Conservation (phyloP, 2,329 filamentous ascomycete species). For the Beauveria brongniartii region DNA sequence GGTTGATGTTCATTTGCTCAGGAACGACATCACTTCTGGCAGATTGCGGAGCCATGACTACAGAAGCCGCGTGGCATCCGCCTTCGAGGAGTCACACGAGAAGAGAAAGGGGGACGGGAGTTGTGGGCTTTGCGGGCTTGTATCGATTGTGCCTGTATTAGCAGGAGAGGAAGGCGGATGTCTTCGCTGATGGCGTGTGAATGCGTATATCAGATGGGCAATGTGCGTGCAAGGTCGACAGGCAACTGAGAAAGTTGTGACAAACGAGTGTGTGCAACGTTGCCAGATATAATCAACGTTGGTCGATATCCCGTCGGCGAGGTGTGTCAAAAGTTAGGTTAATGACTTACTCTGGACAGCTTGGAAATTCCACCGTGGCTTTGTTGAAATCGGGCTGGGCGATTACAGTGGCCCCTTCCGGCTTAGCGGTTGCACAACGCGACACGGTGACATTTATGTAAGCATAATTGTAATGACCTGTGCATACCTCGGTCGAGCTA, state of each 20-base stretch:
- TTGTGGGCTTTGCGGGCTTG: too few relatives aligned
- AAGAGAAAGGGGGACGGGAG: neutral
- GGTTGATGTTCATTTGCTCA: conserved; percentile 34
- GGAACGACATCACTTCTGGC: neutral
- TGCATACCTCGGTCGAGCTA: conserved; percentile 6
- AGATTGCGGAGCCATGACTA: conserved; percentile 9
- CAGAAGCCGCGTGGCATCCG: conserved; percentile 1
- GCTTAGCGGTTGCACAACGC: conserved; percentile 2
- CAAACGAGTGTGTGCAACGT: neutral
- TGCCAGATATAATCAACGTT: neutral
- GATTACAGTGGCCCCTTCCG: neutral
- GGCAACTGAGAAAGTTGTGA: neutral
- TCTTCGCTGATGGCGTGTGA: neutral
- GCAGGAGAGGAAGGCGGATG: neutral
- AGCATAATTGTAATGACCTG: neutral
- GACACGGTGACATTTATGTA: conserved; percentile 3
- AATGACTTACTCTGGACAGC: neutral
- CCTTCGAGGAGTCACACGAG: neutral
- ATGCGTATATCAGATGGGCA: neutral
- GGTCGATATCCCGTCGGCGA: neutral
- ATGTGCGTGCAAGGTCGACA: neutral
- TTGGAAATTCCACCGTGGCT: conserved; percentile 14
- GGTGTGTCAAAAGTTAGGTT: neutral
- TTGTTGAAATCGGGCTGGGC: conserved; percentile 11
- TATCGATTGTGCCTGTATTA: neutral